Base-by-base conservation (phyloP, 176 grass and related monocot genomes). In the Phoenix roebelenii region DNA sequence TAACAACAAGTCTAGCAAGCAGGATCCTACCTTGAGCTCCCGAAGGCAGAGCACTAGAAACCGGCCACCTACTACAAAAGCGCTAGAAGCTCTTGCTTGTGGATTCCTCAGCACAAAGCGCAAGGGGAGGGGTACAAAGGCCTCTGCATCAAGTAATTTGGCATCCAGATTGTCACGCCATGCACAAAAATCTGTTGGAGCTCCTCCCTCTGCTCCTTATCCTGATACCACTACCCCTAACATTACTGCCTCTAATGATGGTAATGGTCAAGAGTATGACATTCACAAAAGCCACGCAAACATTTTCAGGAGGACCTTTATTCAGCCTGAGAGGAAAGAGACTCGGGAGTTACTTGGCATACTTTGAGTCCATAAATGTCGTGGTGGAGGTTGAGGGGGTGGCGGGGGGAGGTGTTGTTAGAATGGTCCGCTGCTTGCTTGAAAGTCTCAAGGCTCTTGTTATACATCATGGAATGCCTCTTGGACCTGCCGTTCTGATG, bases 21-120 rank as follows among this genome's bases (percentile, higher is more conserved):
- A 14, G 35, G 35, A 44, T 44, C 35, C 35, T 44, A 44, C 35
- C 12, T 10, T 12, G 35, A 44, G 7, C 35, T 44, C 10, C 35
- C 35, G 35, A 14, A 44, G 35, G 35, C 35, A 44, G 35, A 80
- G 93, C 55, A 92, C 93, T 10, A 92, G 93, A 79, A 85, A 64
- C 73, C 71, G 93, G 48, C 79, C 84, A 57, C 93, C 93, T 57
- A 98, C 88, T 1, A 52, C 66, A 50, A 84, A 55, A 82, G 87
- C 93, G 61, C 75, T 92, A 55, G 87, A 92, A 82, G 88, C 93
- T 54, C 59, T 92, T 73, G 93, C 93, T 3, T 78, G 71, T 70
- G 93, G 93, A 15, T 65, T 92, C 67, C 76, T 98, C 49, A 82
- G 78, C 5, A 82, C 67, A 52, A 98, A 98, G 65, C 81, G 75